Evolutionary conservation across 768 basidiomycete species (phyloP), one percentile per base, ranked within the genome.

Genomic region (Pulveroboletus sp.): DNA sequence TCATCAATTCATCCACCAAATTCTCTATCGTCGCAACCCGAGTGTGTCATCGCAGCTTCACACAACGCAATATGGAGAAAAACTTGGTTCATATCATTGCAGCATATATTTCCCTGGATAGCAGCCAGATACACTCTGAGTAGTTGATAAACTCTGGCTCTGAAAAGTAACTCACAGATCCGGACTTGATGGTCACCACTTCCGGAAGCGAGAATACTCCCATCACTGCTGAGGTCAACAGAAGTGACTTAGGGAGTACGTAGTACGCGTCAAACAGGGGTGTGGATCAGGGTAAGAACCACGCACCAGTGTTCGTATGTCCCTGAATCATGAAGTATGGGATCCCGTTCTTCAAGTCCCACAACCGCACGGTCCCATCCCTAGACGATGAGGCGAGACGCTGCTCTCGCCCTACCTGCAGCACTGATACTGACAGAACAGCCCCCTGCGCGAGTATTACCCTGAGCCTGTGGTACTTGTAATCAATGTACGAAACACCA

Each of bases 361-460:
- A 74, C 18, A 73, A 51, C 24, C 67, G 53, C 21, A 72, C 58
- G 21, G 62, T 70, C 8, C 66, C 56, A 45, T 73, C 73, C 51
- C 65, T 46, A 27, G 73, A 75, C 15, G 69, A 66, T 18, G 74
- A 74, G 5, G 63, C 71, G 28, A 72, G 50, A 17, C 60, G 61
- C 38, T 60, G 64, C 38, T 67, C 66, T 45, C 64, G 60, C 17
- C 67, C 69, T 45, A 69, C 57, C 53, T 70, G 65, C 8, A 69
- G 43, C 36, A 64, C 51, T 14, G 69, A 64, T 13, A 61, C 35
- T 7, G 67, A 69, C 27, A 69, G 38, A 31, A 69, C 58, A 43
- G 63, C 68, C 42, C 66, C 67, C 67, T 71, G 28, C 21, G 28
- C 27, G 30, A n/a, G 14, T 32, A 15, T 28, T 15, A 14, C 6